A percentile compares a stretch with the other conserved stretches of the same genome.
Conservation (phyloP, 2,329 filamentous ascomycete genomes). For the Laburnicola sp. region DNA sequence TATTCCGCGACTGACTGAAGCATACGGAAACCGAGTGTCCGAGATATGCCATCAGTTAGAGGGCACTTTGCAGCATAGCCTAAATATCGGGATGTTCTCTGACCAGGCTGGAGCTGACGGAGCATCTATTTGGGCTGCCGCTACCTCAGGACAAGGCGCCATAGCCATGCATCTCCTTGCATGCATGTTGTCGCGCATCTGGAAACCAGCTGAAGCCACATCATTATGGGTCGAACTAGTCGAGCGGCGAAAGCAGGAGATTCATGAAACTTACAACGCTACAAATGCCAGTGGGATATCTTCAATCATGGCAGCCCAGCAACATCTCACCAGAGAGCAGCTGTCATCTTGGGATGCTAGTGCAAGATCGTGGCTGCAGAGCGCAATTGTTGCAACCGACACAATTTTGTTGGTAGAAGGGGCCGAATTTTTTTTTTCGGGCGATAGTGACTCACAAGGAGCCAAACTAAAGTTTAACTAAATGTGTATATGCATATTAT, state of each 20-base stretch:
- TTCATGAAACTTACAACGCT: neutral
- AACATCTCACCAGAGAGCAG: neutral
- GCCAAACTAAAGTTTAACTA: no score
- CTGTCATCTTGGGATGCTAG: conserved; percentile 19
- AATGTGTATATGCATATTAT: no score
- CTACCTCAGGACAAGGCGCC: conserved; percentile 30
- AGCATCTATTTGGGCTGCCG: conserved; percentile 25
- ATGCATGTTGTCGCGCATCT: conserved; percentile 45
- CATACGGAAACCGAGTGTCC: conserved; percentile 16
- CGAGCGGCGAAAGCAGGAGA: conserved; percentile 14
- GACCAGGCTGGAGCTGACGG: conserved; percentile 16
- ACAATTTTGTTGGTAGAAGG: no score
- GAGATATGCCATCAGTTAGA: conserved; percentile 10
- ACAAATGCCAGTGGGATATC: neutral
- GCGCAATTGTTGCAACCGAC: neutral
- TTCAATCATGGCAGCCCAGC: conserved; percentile 5
- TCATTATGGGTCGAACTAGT: conserved; percentile 45
- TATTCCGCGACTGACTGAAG: conserved; percentile 10
- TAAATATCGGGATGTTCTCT: conserved; percentile 11
- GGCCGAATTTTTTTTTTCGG: no score
- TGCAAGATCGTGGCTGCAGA: conserved; percentile 18
- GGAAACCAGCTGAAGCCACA: conserved; percentile 28
- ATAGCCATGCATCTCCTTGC: conserved; percentile 43
- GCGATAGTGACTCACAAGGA: no score
- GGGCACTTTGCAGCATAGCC: neutral